Evolutionary conservation across 352 stramenopile genomes (phyloP), one percentile per base, ranked within the genome.

Genomic region (Phytophthora cactorum): DNA sequence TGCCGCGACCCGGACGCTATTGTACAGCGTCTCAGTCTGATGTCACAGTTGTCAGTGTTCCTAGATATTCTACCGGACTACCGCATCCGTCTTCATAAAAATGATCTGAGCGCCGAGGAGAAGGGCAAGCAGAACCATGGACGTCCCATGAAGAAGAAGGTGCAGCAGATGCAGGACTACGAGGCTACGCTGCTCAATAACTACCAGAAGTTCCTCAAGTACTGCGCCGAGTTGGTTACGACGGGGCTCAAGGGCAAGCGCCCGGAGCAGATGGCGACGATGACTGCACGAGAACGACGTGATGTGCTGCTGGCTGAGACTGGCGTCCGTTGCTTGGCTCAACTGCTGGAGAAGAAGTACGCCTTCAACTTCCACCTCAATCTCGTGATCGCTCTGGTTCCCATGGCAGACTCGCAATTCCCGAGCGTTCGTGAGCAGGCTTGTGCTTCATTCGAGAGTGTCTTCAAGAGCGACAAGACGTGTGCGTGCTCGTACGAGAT

Each of bases 61-160:
- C 80, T 98, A 43, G 97, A 99, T 57, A 97, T 99, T 32, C 53
- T 99, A 32, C 97, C 97, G 0, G 86, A 93, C 60, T 99, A 99
- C 79, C 88, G 96, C 53, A 98, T 99, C 52, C 92, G 96, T 60
- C 63, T 91, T 25, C 84, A 93, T 32, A 96, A 83, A 1, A 87
- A 89, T 4, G 91, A 98, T 70, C 2, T 10, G 17, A 56, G 29
- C 29, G 78, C 92, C 3, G 95, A 98, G 65, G 65, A 69, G 27
- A 77, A 74, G 55, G 85, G 93, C 11, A 95, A 98, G 74, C 84
- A 90, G 64, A 85, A 91, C 65, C 81, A 90, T 25, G 90, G 90
- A 34, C 83, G 82, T 0, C 86, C 86, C 8, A 77, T 86, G 63
- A 96, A 96, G 75, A 96, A 96, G 66, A 90, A 90, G 59, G 88